Evolutionary conservation across 192 early-diverging fungal genomes (phyloP).

Genomic region (Thamnidium elegans): DNA sequence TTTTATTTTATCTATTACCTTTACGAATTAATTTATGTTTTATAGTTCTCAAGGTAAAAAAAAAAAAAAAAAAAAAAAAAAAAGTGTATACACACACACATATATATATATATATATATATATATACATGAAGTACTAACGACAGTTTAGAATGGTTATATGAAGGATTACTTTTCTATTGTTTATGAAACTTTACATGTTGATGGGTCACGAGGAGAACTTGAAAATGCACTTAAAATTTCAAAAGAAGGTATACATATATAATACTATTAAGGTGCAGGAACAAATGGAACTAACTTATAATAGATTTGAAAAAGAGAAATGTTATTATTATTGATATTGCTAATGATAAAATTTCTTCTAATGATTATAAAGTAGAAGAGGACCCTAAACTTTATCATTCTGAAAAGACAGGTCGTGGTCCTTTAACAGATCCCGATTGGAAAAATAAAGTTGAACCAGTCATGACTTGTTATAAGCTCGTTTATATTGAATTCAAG

Average conservation of each 20-base stretch:
- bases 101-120: background rate
- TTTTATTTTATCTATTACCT: too few relatives aligned
- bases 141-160: conserved; percentile 53
- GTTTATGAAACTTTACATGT: conserved; percentile 73
- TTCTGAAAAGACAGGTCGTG: conserved; percentile 66
- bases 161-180: conserved; percentile 70
- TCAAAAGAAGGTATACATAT: conserved; percentile 18
- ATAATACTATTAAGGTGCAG: background rate
- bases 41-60: conserved; percentile 15
- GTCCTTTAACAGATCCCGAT: conserved; percentile 52
- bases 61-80: too few relatives aligned
- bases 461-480: conserved; percentile 81
- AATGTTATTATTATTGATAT: conserved; percentile 64
- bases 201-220: conserved; percentile 62
- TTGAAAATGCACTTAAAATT: conserved; percentile 59
- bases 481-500: conserved; percentile 75
- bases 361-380: conserved; percentile 51
- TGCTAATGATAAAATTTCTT: conserved; percentile 58
- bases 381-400: conserved; percentile 67
- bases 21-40: background rate
- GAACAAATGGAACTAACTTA: background rate
- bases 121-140: background rate
- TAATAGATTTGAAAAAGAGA: conserved; percentile 53
- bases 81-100: background rate
- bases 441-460: conserved; percentile 67